Conservation (phyloP, 2,329 filamentous ascomycete genomes). For the Arachnomyces sp. region DNA sequence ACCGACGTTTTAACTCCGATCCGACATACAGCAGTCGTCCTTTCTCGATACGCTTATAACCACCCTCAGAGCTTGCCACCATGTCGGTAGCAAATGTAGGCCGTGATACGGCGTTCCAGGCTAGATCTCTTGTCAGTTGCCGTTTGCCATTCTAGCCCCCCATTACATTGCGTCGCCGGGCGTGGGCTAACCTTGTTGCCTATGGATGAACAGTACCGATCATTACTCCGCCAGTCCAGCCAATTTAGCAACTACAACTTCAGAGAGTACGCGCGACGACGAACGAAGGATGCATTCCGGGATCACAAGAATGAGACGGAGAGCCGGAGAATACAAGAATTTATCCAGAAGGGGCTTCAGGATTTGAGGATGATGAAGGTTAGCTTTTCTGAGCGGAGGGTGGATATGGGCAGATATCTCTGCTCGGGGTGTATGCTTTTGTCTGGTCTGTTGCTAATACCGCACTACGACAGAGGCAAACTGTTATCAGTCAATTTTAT, state of each 20-base stretch:
- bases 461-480: conserved; percentile 68
- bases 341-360: conserved; percentile 79
- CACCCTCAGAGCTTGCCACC: conserved; percentile 9
- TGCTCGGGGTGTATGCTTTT: conserved; percentile 2
- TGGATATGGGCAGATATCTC: neutral
- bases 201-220: conserved; percentile 62
- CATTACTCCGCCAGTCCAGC: conserved; percentile 72
- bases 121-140: conserved; percentile 36
- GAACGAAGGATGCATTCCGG: conserved; percentile 83
- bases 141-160: conserved; percentile 1
- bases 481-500: conserved; percentile 88
- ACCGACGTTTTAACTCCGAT: neutral
- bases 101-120: conserved; percentile 39
- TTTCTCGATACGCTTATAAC: conserved; percentile 1
- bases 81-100: conserved; percentile 38
- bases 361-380: conserved; percentile 90
- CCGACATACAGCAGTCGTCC: neutral
- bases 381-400: conserved; percentile 23
- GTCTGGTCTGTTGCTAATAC: conserved; percentile 28
- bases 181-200: neutral
- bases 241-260: conserved; percentile 97
- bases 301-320: conserved; percentile 69
- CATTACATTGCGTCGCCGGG: neutral
- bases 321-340: conserved; percentile 68
- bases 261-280: conserved; percentile 86